Evolutionary conservation across 495 filamentous ascomycete genomes (phyloP), one percentile per base, ranked within the genome.

Genomic region (Aspergillus avenaceus): DNA sequence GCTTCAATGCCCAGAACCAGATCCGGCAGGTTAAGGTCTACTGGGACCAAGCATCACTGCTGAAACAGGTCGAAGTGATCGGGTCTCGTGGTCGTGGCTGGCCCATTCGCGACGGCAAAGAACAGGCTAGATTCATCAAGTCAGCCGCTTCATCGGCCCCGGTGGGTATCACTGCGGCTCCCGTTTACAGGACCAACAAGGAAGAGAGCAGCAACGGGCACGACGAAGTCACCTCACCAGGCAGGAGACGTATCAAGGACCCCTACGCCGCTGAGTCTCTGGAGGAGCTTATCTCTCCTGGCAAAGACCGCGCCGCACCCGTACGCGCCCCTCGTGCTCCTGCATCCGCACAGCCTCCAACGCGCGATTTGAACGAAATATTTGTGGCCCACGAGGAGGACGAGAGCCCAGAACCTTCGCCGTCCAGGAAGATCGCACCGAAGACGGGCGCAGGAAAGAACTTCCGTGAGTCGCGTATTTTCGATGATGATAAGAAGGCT

Each of bases 21-120:
- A 96, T 98, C 66, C 69, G 78, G 54, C 87, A 89, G 60, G 85
- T 96, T 56, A 86, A 91, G 46, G 82, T 91, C 50, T 87, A 86
- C 66, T 98, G 93, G 93, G 93, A 98, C 64, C 95, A 97, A 69
- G 91, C 83, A 22, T 89, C 89, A 45, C 79, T 97, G 8, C 77
- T 98, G 52, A 97, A 93, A 69, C 85, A 92, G 63, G 81, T 97
- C 45, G 91, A 96, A 56, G 84, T 96, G 25, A 97, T 98, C 69
- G 93, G 93, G 49, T 81, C 82, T 56, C 84, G 87, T 22, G 88
- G 86, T 38, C 86, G 84, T 60, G 89, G 86, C 62, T 98, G 93
- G 93, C 93, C 93, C 16, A 92, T 98, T 66, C 87, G 84, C 51
- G 90, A 96, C 61, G 87, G 86, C 49, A 85, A 82, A 55, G 90